These are phyloP conservation scores for Lactarius vividus DNA, from an alignment of 768 basidiomycete genomes.

Conservation along the genomic window DNA sequence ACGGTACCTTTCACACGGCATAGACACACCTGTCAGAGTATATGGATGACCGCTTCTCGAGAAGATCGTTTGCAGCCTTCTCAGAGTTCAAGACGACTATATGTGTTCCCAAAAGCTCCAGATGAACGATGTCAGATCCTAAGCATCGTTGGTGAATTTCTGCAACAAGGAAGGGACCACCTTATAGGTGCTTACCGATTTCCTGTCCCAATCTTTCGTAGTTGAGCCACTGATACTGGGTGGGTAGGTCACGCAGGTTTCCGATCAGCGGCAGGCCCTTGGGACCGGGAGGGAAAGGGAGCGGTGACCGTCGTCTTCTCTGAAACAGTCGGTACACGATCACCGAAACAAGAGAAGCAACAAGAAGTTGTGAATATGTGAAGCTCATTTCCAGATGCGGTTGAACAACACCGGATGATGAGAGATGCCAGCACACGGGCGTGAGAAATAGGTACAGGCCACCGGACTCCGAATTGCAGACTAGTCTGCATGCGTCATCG, in stretches of 20 bases:
- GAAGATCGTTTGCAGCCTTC: slow-evolving; percentile 33
- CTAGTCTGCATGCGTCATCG: neutral
- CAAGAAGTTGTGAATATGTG: slow-evolving; percentile 2
- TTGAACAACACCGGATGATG: neutral
- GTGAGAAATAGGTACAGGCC: neutral
- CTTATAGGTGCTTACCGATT: slow-evolving; percentile 22
- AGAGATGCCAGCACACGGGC: neutral
- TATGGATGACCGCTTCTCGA: slow-evolving; percentile 33
- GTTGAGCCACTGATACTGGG: slow-evolving; percentile 22
- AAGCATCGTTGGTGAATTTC: neutral
- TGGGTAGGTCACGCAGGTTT: slow-evolving; percentile 28
- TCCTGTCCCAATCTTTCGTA: slow-evolving; percentile 27
- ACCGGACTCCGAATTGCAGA: neutral
- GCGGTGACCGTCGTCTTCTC: neutral
- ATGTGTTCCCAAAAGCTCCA: slow-evolving; percentile 30
- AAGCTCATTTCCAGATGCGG: neutral
- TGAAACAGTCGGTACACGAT: slow-evolving; percentile 3
- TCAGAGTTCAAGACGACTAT: slow-evolving; percentile 34
- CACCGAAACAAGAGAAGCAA: neutral
- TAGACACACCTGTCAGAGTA: slow-evolving; percentile 34
- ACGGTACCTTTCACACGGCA: neutral
- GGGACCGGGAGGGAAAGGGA: slow-evolving; percentile 29
- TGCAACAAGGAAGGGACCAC: too few relatives aligned
- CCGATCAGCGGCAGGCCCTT: slow-evolving; percentile 28
- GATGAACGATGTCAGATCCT: slow-evolving; percentile 33